Percentiles rank a stretch among this genome's conserved stretches.
These are phyloP conservation scores for Geotrichum aggregatum DNA, from an alignment of 1,139 yeast species.

Conservation along the genomic window DNA sequence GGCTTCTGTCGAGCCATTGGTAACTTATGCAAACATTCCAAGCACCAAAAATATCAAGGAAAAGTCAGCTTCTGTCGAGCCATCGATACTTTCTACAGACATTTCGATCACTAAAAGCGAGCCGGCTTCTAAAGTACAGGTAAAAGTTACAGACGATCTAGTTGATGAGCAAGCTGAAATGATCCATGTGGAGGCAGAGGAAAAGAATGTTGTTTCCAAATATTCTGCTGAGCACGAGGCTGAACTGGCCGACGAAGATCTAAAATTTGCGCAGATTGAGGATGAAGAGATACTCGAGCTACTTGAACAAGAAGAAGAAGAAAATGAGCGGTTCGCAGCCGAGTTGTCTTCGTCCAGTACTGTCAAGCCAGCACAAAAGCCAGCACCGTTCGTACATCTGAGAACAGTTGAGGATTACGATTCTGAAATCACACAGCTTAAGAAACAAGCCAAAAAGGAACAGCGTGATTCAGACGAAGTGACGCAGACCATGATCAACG, in stretches of 20 bases:
- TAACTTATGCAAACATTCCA: too few relatives aligned
- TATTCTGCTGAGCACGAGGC: constrained; percentile 24
- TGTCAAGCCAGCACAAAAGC: not conserved
- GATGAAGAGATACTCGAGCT: constrained; percentile 62
- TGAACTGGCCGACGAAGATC: constrained; percentile 35
- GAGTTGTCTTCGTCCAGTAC: constrained; percentile 17
- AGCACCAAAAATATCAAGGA: too few relatives aligned
- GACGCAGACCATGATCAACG: constrained; percentile 76
- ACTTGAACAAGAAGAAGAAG: constrained; percentile 63
- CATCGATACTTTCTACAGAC: too few relatives aligned
- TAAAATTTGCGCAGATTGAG: constrained; percentile 63
- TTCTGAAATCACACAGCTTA: constrained; percentile 49
- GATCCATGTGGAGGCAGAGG: too few relatives aligned
- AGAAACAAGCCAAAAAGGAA: constrained; percentile 55
- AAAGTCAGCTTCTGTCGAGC: not conserved
- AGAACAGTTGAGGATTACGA: constrained; percentile 44
- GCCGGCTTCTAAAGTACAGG: too few relatives aligned
- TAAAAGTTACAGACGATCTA: too few relatives aligned
- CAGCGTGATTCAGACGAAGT: constrained; percentile 90
- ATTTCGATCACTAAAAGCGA: not conserved
- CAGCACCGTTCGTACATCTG: constrained; percentile 2
- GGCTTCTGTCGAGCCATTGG: too few relatives aligned
- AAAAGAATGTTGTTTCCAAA: constrained; percentile 3
- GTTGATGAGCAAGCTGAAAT: too few relatives aligned
- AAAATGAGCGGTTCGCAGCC: constrained; percentile 59